Conservation (phyloP, 352 stramenopile genomes). For the Phytophthora lateralis region DNA sequence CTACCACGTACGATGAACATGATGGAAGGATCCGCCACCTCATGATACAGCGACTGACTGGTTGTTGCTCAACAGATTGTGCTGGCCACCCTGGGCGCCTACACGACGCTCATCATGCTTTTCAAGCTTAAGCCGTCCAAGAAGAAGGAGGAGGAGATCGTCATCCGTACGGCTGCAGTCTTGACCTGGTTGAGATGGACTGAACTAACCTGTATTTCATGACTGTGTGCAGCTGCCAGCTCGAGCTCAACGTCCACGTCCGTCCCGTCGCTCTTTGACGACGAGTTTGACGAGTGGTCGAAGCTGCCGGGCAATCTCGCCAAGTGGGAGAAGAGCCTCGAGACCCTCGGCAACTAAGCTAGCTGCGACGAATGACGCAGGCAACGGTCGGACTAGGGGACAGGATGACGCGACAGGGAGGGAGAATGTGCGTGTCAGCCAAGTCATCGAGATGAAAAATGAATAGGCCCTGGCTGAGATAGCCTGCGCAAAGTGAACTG, state of each 20-base stretch:
- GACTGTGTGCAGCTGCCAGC: constrained; percentile 35
- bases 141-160: constrained; percentile 72
- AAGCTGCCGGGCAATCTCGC: constrained; percentile 85
- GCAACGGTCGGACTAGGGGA: constrained; percentile 17
- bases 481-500: constrained; percentile 39
- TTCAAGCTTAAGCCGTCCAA: constrained; percentile 89
- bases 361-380: constrained; percentile 13
- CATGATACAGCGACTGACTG: background rate
- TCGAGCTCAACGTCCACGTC: constrained; percentile 50
- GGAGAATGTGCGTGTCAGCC: constrained; percentile 3
- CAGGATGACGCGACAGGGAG: constrained; percentile 3
- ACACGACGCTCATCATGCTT: constrained; percentile 78
- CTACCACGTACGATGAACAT: constrained; percentile 75
- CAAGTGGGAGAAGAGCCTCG: constrained; percentile 89
- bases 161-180: constrained; percentile 38
- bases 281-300: constrained; percentile 88
- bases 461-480: constrained; percentile 34
- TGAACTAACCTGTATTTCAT: background rate
- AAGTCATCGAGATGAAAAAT: constrained; percentile 37
- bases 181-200: background rate
- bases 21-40: background rate
- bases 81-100: constrained; percentile 80
- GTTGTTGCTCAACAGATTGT: constrained; percentile 66
- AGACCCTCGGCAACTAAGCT: constrained; percentile 83
- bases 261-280: constrained; percentile 84